phyloP scores from a whole-genome alignment of 441 rosid genomes.

The Arabidopsis hybrid region DNA sequence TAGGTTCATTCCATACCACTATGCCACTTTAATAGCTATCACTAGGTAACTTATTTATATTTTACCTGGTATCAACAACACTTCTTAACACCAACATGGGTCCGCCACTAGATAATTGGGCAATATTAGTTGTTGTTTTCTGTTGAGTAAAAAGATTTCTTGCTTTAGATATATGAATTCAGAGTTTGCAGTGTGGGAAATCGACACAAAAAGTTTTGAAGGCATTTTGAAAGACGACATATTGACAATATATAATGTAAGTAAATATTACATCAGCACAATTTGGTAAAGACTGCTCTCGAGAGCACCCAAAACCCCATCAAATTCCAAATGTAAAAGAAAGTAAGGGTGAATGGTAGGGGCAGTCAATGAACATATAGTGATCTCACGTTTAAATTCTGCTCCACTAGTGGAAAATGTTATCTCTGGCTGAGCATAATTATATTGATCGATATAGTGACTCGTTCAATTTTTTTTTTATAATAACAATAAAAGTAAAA shows the following conservation, averaged over 20 bases:
- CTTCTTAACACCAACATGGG: not conserved
- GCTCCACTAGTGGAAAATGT: not conserved
- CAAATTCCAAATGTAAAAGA: slow-evolving; percentile 5
- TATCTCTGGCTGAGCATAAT: not conserved
- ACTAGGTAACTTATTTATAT: not conserved
- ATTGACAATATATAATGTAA: slow-evolving; percentile 10
- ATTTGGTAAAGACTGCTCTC: slow-evolving; percentile 18
- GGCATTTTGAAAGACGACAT: not conserved
- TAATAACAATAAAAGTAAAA: not conserved
- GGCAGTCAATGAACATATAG: not conserved
- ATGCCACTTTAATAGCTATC: not conserved
- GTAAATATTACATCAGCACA: slow-evolving; percentile 5
- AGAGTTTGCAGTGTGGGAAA: not conserved
- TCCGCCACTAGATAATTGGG: not conserved
- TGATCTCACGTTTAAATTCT: not conserved
- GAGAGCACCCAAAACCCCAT: not conserved
- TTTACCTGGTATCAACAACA: not conserved
- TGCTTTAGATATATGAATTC: not conserved
- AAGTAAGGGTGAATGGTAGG: slow-evolving; percentile 9
- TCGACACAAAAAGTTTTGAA: not conserved
- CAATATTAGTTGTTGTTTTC: not conserved
- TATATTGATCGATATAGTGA: not conserved
- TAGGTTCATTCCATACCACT: not conserved
- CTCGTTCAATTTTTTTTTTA: not conserved
- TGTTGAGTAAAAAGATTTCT: not conserved